Percentiles rank a stretch among this genome's conserved stretches.
Evolutionary conservation across 176 grass and related monocot genomes (phyloP).

Genomic region (Paspalum vaginatum): DNA sequence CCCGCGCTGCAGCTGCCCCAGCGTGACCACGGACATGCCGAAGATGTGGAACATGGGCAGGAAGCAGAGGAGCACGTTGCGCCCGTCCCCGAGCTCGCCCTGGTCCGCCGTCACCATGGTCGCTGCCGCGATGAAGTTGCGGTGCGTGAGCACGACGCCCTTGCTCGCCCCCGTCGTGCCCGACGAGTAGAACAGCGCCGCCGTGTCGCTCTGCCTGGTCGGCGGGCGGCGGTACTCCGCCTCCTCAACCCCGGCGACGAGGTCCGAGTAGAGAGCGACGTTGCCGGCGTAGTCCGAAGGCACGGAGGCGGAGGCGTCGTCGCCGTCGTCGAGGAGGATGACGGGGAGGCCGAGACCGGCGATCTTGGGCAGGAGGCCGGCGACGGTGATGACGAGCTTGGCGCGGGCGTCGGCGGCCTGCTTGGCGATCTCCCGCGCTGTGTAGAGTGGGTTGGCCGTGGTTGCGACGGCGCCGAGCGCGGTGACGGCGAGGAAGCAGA

Average conservation of each 20-base stretch:
- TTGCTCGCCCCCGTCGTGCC: constrained; percentile 93
- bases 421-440: constrained; percentile 69
- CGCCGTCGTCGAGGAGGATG: constrained; percentile 57
- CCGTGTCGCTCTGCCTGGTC: constrained; percentile 61
- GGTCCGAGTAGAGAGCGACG: constrained; percentile 57
- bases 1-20: constrained; percentile 68
- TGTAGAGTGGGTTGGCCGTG: constrained; percentile 88
- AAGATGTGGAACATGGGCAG: constrained; percentile 98
- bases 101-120: constrained; percentile 71
- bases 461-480: constrained; percentile 69
- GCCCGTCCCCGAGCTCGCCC: constrained; percentile 53
- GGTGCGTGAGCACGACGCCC: constrained; percentile 83
- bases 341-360: constrained; percentile 57
- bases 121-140: constrained; percentile 73
- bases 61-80: constrained; percentile 87
- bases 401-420: constrained; percentile 59
- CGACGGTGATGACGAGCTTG: constrained; percentile 64
- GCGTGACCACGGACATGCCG: constrained; percentile 67
- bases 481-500: constrained; percentile 75
- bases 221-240: constrained; percentile 47
- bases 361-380: constrained; percentile 55
- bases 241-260: constrained; percentile 47
- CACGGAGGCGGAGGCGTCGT: neutral
- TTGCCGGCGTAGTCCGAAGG: neutral
- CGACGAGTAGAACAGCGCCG: constrained; percentile 87